phyloP scores from a whole-genome alignment of 1,284 basidiomycete species.

The Microbotryomycetes sp. region DNA sequence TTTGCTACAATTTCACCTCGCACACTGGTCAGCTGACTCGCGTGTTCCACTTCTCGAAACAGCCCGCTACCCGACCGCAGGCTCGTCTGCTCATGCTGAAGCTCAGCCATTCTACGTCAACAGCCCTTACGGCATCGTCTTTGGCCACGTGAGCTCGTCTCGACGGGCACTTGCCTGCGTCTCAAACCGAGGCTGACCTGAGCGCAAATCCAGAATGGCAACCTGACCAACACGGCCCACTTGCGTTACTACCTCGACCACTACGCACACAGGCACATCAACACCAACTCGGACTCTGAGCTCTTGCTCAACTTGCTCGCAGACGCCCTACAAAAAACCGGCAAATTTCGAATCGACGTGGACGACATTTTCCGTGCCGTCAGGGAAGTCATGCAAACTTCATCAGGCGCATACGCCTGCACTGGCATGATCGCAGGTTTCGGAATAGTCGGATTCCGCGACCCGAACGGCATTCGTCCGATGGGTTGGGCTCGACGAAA shows the following conservation, averaged over 20 bases:
- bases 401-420: slow-evolving; percentile 91
- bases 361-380: slow-evolving; percentile 98
- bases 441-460: slow-evolving; percentile 95
- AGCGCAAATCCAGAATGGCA: slow-evolving; percentile 73
- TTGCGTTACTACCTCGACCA: slow-evolving; percentile 90
- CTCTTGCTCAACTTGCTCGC: slow-evolving; percentile 95
- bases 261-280: slow-evolving; percentile 95
- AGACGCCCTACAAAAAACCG: slow-evolving; percentile 94
- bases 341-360: slow-evolving; percentile 99
- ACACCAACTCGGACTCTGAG: slow-evolving; percentile 97
- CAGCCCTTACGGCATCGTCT: slow-evolving; percentile 95
- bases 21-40: neutral
- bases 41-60: neutral
- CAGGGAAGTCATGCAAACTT: slow-evolving; percentile 77
- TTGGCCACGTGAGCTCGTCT: slow-evolving; percentile 74
- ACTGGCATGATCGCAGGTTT: slow-evolving; percentile 98
- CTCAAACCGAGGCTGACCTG: neutral
- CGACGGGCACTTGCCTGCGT: neutral
- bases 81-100: slow-evolving; percentile 94
- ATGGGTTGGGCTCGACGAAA: slow-evolving; percentile 55
- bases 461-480: slow-evolving; percentile 97
- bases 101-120: slow-evolving; percentile 99
- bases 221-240: slow-evolving; percentile 85
- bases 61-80: slow-evolving; percentile 97
- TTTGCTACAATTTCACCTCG: slow-evolving; percentile 29